phyloP scores from a whole-genome alignment of 1,284 basidiomycete genomes.

The Caloboletus inedulis region DNA sequence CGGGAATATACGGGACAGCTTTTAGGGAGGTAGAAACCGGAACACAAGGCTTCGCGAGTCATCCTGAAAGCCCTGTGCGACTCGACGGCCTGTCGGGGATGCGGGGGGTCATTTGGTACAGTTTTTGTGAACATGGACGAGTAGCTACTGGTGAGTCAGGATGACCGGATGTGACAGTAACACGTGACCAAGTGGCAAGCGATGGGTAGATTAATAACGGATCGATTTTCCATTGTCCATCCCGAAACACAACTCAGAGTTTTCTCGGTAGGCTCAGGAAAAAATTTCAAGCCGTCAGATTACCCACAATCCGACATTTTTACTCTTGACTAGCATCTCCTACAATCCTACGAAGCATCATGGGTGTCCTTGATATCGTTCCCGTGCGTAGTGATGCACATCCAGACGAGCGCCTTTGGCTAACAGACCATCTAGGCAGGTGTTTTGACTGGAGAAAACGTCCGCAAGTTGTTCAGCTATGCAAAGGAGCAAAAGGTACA shows the following conservation, averaged over 20 bases:
- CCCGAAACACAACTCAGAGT: background rate
- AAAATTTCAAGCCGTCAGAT: background rate
- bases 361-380: slow-evolving; percentile 59
- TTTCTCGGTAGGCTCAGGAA: slow-evolving; percentile 16
- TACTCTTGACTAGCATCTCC: slow-evolving; percentile 10
- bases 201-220: slow-evolving; percentile 4
- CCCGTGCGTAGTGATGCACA: slow-evolving; percentile 42
- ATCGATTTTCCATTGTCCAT: slow-evolving; percentile 3
- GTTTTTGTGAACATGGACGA: background rate
- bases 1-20: slow-evolving; percentile 34
- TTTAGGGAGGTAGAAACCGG: background rate
- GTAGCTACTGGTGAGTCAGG: background rate
- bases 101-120: background rate
- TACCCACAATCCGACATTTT: background rate
- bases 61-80: background rate
- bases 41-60: background rate
- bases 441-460: slow-evolving; percentile 71
- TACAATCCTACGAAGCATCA: slow-evolving; percentile 21
- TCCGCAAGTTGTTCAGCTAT: slow-evolving; percentile 72
- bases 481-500: slow-evolving; percentile 64
- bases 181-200: slow-evolving; percentile 15
- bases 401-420: background rate
- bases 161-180: background rate
- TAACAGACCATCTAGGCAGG: slow-evolving; percentile 51
- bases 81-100: background rate